Evolutionary conservation across 495 filamentous ascomycete genomes (phyloP), one percentile per base, ranked within the genome.

Genomic region (Penicillium samsonianum): DNA sequence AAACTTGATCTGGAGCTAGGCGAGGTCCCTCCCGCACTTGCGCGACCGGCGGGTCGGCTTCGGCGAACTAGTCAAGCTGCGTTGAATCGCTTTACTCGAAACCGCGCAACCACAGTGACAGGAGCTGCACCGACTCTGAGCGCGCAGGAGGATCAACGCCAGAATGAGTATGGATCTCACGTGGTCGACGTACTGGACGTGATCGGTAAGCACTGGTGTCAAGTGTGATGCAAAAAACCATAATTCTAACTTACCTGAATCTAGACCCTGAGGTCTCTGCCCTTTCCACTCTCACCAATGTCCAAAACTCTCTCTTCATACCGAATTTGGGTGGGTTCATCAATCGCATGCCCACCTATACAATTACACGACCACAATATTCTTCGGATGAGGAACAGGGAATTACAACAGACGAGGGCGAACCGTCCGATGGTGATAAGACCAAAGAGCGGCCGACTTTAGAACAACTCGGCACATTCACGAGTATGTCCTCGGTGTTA

Each of bases 241-340:
- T 53, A 33, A 12, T 22, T 42, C 16, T 55, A 17, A 33, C 14
- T n/a, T 31, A 45, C 12, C 17, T 17, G 19, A 19, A 11, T 25
- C 35, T 58, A 90, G 88, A 91, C 56, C 88, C 88, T 9, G 87
- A 91, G 73, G 85, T 91, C 2, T 82, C 86, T 6, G 86, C 87
- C 5, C 73, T 91, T 0, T 87, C 86, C 0, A 90, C 86, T 48
- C 79, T 91, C 5, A 91, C 86, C 50, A 91, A 91, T 65, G 86
- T 91, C 9, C 87, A 90, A 53, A 91, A 91, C 63, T 90, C 87
- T 0, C 80, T 91, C 7, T 90, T 91, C 67, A 71, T 90, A 30
- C 87, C 87, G 0, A 84, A 88, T n/a, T 71, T 90, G 30, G 86
- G 86, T 9, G 73, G 72, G 46, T 82, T 80, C 47, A 45, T 91